These are phyloP conservation scores for Sugiyamaella xylanicola DNA, from an alignment of 1,139 yeast species.

Conservation along the genomic window DNA sequence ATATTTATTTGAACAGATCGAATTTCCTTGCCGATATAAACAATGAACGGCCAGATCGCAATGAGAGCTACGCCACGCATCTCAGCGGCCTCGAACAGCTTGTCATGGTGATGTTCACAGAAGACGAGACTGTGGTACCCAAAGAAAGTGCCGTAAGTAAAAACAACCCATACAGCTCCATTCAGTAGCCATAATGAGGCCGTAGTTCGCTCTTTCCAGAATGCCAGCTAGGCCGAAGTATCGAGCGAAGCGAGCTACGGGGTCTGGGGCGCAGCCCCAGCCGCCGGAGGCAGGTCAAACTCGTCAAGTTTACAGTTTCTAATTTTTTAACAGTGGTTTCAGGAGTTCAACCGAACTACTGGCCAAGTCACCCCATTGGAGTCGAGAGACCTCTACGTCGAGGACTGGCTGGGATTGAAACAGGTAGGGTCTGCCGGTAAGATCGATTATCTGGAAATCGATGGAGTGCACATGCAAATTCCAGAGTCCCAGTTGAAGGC, in stretches of 20 bases:
- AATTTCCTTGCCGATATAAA: constrained; percentile 64
- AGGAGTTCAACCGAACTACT: constrained; percentile 52
- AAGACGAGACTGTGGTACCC: constrained; percentile 72
- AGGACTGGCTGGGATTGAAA: constrained; percentile 64
- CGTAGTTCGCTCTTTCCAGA: no score
- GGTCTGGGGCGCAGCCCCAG: not conserved
- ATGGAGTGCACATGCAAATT: constrained; percentile 70
- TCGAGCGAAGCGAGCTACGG: not conserved
- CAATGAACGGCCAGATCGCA: constrained; percentile 52
- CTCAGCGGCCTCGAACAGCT: constrained; percentile 52
- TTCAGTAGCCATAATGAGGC: no score
- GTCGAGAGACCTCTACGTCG: constrained; percentile 52
- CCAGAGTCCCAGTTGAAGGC: constrained; percentile 41
- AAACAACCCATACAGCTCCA: no score
- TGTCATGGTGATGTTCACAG: constrained; percentile 60
- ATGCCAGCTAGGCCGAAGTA: not conserved
- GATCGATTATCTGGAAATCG: constrained; percentile 54
- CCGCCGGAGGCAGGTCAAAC: not conserved
- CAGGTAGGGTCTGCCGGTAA: constrained; percentile 48
- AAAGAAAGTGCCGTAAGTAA: constrained; percentile 61
- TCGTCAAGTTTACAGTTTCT: not conserved
- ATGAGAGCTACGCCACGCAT: constrained; percentile 48
- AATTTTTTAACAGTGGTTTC: constrained; percentile 47
- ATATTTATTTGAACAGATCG: constrained; percentile 53
- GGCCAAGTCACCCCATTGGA: constrained; percentile 52